Conservation (phyloP, 164 flowering plant species). For the Vitis rupestris region DNA sequence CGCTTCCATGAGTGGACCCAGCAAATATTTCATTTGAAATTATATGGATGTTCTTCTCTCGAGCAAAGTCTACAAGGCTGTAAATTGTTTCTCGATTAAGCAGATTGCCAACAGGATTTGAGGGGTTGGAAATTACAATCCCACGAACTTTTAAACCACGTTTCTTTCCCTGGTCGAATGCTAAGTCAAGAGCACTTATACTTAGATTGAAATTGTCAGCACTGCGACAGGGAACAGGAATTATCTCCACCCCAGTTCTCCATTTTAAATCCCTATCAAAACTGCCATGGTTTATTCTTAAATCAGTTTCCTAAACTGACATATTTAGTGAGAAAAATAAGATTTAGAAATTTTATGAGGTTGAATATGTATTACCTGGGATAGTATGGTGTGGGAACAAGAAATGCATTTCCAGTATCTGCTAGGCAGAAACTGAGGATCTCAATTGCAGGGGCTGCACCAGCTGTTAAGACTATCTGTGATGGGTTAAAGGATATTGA, state of each 20-base stretch:
- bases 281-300: conserved; percentile 37
- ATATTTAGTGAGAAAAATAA: not conserved
- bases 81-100: conserved; percentile 55
- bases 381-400: conserved; percentile 88
- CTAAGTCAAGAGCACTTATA: conserved; percentile 69
- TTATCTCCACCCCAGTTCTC: conserved; percentile 85
- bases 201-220: conserved; percentile 73
- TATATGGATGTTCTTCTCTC: conserved; percentile 88
- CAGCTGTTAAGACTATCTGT: conserved; percentile 73
- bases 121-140: conserved; percentile 78
- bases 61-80: conserved; percentile 78
- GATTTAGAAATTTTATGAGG: not conserved
- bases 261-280: conserved; percentile 82
- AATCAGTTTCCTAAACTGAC: conserved; percentile 16
- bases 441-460: conserved; percentile 86
- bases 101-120: conserved; percentile 82
- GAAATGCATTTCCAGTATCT: conserved; percentile 93
- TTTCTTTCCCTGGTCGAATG: conserved; percentile 89
- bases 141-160: conserved; percentile 85
- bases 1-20: conserved; percentile 64
- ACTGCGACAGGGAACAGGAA: conserved; percentile 95
- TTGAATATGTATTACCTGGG: conserved; percentile 57
- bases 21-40: conserved; percentile 81
- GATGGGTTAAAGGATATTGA: conserved; percentile 63
- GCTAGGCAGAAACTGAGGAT: conserved; percentile 89